Conservation (phyloP, 2,329 filamentous ascomycete species). For the Pseudocercospora vitis region DNA sequence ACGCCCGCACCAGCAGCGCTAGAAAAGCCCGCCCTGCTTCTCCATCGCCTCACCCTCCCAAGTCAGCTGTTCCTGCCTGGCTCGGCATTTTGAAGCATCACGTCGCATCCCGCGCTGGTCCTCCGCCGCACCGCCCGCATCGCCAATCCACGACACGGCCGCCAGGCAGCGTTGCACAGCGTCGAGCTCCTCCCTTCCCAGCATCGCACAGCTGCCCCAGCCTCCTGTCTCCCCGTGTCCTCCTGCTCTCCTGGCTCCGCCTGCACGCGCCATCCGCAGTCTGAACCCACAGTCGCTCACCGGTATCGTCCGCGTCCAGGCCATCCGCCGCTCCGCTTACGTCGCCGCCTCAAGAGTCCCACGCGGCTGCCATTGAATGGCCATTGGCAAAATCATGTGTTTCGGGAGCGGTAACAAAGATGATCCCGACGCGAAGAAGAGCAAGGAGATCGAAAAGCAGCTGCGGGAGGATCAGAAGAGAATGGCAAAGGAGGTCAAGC, state of each 20-base stretch:
- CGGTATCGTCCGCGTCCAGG: background rate
- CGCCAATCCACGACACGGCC: constrained; percentile 4
- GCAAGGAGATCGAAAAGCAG: constrained; percentile 77
- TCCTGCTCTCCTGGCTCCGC: background rate
- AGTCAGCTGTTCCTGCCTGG: no score
- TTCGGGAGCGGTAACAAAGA: constrained; percentile 50
- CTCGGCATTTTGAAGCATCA: background rate
- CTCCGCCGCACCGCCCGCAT: no score
- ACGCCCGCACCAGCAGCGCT: no score
- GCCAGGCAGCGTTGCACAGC: constrained; percentile 18
- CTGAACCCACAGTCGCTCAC: background rate
- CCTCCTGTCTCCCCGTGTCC: constrained; percentile 5
- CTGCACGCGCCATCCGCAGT: background rate
- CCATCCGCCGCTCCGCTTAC: constrained; percentile 7
- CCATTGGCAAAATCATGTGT: constrained; percentile 47
- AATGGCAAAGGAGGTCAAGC: constrained; percentile 84
- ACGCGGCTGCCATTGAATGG: constrained; percentile 22
- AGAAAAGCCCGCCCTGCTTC: no score
- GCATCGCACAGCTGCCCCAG: constrained; percentile 14
- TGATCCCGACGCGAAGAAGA: constrained; percentile 50
- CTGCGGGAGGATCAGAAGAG: constrained; percentile 86
- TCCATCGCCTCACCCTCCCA: no score
- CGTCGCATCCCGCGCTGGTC: no score
- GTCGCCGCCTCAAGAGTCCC: background rate
- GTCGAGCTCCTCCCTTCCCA: constrained; percentile 14